Conservation (phyloP, 768 basidiomycete species). For the Termitomyces sp. region DNA sequence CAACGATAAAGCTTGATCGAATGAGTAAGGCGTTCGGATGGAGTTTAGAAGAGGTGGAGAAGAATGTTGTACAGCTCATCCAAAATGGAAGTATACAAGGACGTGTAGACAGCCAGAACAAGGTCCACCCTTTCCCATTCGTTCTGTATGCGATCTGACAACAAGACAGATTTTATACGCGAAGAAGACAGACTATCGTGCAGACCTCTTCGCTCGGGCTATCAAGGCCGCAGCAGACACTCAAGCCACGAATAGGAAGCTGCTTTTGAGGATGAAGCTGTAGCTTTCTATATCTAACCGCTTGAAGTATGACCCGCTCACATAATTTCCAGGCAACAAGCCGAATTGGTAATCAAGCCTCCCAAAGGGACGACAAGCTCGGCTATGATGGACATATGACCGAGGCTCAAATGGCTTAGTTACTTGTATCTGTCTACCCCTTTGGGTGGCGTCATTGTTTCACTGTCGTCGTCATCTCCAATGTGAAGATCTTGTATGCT, state of each 20-base stretch:
- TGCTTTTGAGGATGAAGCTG: slow-evolving; percentile 81
- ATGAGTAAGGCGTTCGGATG: slow-evolving; percentile 89
- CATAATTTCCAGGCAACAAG: slow-evolving; percentile 56
- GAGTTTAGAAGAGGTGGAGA: slow-evolving; percentile 64
- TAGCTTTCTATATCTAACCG: slow-evolving; percentile 22
- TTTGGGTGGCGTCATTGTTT: not conserved
- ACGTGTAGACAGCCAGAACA: slow-evolving; percentile 86
- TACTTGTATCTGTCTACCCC: not conserved
- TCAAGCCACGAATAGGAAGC: slow-evolving; percentile 66
- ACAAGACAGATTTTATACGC: slow-evolving; percentile 65
- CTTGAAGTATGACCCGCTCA: not conserved
- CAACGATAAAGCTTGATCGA: slow-evolving; percentile 74
- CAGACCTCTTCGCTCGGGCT: slow-evolving; percentile 70
- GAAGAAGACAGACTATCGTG: slow-evolving; percentile 73
- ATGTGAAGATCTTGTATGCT: not conserved
- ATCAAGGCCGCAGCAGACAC: slow-evolving; percentile 70
- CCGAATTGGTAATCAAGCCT: slow-evolving; percentile 67
- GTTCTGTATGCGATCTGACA: slow-evolving; percentile 3
- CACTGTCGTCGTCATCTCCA: not conserved
- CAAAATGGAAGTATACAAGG: slow-evolving; percentile 74
- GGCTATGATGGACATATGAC: slow-evolving; percentile 8
- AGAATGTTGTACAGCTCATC: slow-evolving; percentile 73
- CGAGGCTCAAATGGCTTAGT: not conserved
- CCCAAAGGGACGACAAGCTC: slow-evolving; percentile 41
- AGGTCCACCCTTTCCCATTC: slow-evolving; percentile 34